Evolutionary conservation across 139 green algal genomes (phyloP).

Genomic region (Pleodorina starrii): DNA sequence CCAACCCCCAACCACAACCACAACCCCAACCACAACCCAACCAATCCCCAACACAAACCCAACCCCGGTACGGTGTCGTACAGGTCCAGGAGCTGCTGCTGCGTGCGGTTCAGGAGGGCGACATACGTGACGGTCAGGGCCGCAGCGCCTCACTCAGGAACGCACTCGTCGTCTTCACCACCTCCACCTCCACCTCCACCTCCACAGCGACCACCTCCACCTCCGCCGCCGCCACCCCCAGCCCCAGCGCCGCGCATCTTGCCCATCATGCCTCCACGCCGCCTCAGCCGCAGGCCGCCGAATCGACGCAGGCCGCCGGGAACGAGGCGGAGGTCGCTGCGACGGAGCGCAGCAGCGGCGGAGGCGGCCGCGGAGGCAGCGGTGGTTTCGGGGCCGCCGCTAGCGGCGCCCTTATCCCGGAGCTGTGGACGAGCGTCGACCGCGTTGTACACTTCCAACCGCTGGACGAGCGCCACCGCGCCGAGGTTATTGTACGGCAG

Average conservation of each 20-base stretch:
- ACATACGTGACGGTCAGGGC: conserved; percentile 57
- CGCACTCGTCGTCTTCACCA: conserved; percentile 61
- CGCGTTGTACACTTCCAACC: conserved; percentile 47
- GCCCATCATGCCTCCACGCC: too few relatives aligned
- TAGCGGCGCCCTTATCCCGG: conserved; percentile 22
- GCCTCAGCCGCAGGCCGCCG: too few relatives aligned
- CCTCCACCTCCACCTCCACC: neutral
- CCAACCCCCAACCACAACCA: too few relatives aligned
- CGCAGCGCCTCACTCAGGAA: conserved; percentile 54
- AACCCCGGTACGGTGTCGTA: too few relatives aligned
- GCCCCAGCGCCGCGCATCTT: too few relatives aligned
- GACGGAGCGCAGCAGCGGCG: neutral
- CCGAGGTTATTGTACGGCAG: conserved; percentile 44
- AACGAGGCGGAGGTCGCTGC: too few relatives aligned
- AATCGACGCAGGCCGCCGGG: too few relatives aligned
- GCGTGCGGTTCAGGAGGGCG: conserved; percentile 49
- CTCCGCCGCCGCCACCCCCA: neutral
- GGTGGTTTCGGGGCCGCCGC: neutral
- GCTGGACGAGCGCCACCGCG: conserved; percentile 22
- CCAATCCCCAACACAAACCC: too few relatives aligned
- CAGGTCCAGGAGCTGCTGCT: conserved; percentile 56
- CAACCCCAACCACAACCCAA: too few relatives aligned
- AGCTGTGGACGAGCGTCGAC: conserved; percentile 59
- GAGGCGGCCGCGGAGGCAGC: too few relatives aligned
- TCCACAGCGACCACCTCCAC: neutral